A percentile compares a stretch with the other conserved stretches of the same genome.
Evolutionary conservation across 352 stramenopile species (phyloP).

Genomic region (Phytopythium boreale): DNA sequence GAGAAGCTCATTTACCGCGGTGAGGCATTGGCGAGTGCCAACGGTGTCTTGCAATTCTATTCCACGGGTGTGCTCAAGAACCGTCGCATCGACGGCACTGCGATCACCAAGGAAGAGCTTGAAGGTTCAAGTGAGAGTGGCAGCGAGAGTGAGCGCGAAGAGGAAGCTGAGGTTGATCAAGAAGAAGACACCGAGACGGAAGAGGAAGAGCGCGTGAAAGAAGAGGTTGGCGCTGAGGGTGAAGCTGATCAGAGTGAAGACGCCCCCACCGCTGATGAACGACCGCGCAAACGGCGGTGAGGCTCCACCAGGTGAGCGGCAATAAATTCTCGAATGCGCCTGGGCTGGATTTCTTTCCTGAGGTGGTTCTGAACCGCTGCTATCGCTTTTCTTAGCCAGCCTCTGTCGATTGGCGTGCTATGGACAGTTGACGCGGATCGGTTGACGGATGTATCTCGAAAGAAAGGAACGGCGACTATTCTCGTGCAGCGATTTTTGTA

Average conservation of each 20-base stretch:
- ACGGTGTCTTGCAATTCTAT: constrained; percentile 56
- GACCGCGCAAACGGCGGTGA: not conserved
- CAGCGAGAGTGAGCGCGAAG: constrained; percentile 19
- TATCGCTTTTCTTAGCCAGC: not conserved
- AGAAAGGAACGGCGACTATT: not conserved
- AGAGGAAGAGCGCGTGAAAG: constrained; percentile 9
- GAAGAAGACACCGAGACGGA: constrained; percentile 17
- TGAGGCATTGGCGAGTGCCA: constrained; percentile 49
- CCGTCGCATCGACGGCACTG: constrained; percentile 59
- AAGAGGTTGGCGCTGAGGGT: not conserved
- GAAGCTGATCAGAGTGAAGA: constrained; percentile 1
- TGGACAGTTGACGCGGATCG: not conserved
- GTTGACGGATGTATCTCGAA: not conserved
- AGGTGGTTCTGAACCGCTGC: not conserved
- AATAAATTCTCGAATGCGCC: not conserved
- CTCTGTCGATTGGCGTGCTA: not conserved
- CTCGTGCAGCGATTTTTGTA: not conserved
- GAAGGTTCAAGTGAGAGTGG: constrained; percentile 14
- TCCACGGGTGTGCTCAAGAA: constrained; percentile 67
- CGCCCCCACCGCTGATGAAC: not conserved
- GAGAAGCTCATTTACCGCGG: constrained; percentile 57
- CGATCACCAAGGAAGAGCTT: constrained; percentile 44
- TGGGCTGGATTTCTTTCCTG: not conserved
- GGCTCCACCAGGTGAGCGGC: not conserved
- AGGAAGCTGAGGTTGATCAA: constrained; percentile 14